Evolutionary conservation across 2,329 filamentous ascomycete species (phyloP).

Genomic region (Helotiales sp.): DNA sequence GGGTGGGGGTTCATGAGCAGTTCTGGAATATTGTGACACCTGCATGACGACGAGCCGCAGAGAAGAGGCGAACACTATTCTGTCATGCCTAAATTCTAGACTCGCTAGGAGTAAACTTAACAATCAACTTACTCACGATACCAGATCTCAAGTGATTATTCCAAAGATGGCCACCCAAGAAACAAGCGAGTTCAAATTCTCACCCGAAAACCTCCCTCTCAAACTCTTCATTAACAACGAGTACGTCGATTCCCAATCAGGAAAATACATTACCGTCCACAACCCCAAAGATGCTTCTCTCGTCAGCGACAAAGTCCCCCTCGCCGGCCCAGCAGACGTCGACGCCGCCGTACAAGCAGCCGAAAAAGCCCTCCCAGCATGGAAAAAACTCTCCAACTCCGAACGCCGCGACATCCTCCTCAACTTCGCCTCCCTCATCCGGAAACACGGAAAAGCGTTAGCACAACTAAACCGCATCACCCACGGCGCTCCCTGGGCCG

Average conservation of each 20-base stretch:
- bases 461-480: constrained; percentile 45
- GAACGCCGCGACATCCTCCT: constrained; percentile 42
- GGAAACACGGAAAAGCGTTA: constrained; percentile 37
- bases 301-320: constrained; percentile 48
- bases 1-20: no score
- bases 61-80: no score
- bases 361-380: constrained; percentile 45
- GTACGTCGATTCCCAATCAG: background rate
- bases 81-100: no score
- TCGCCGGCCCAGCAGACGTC: constrained; percentile 43
- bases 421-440: constrained; percentile 46
- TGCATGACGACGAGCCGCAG: no score
- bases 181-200: background rate
- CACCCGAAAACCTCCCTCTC: background rate
- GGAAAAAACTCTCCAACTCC: constrained; percentile 40
- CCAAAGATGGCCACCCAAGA: background rate
- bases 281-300: constrained; percentile 51
- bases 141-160: background rate
- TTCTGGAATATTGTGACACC: no score
- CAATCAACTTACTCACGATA: no score
- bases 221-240: background rate
- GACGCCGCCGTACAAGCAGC: constrained; percentile 46
- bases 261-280: constrained; percentile 12
- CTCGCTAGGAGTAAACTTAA: no score
- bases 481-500: constrained; percentile 44